These are phyloP conservation scores for Tricholoma sp. DNA, from an alignment of 768 basidiomycete genomes.

Conservation along the genomic window DNA sequence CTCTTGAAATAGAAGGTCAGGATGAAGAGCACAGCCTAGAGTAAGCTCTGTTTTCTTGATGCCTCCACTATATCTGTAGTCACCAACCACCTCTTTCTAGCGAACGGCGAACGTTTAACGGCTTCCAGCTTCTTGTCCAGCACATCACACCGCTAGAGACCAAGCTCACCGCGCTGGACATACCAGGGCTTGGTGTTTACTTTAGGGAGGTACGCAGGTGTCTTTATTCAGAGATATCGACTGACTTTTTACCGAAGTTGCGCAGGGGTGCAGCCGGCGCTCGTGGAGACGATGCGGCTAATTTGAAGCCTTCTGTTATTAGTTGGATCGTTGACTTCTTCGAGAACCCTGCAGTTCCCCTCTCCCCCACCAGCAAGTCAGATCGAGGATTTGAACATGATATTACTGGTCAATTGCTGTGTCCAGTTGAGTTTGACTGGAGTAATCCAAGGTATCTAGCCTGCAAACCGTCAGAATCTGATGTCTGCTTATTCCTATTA, in stretches of 20 bases:
- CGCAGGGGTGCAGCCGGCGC: too few relatives aligned
- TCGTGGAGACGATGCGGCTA: too few relatives aligned
- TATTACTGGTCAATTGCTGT: too few relatives aligned
- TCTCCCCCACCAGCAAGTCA: too few relatives aligned
- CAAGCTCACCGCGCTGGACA: not conserved
- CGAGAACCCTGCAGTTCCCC: too few relatives aligned
- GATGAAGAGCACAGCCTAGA: not conserved
- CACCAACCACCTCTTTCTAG: not conserved
- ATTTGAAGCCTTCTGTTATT: too few relatives aligned
- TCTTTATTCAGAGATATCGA: not conserved
- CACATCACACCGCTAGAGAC: not conserved
- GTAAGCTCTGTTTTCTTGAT: too few relatives aligned
- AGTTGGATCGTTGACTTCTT: too few relatives aligned
- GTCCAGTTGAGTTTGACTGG: constrained; percentile 16
- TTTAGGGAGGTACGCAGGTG: not conserved
- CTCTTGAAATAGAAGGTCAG: not conserved
- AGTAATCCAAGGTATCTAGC: constrained; percentile 10
- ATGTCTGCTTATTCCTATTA: not conserved
- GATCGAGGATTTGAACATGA: too few relatives aligned
- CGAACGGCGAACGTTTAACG: not conserved
- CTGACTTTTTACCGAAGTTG: not conserved
- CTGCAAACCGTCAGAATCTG: too few relatives aligned
- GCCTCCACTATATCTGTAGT: too few relatives aligned
- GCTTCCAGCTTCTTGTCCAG: not conserved
- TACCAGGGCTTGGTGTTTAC: not conserved